Conservation (phyloP, 768 basidiomycete species). For the Paxillus involutus region DNA sequence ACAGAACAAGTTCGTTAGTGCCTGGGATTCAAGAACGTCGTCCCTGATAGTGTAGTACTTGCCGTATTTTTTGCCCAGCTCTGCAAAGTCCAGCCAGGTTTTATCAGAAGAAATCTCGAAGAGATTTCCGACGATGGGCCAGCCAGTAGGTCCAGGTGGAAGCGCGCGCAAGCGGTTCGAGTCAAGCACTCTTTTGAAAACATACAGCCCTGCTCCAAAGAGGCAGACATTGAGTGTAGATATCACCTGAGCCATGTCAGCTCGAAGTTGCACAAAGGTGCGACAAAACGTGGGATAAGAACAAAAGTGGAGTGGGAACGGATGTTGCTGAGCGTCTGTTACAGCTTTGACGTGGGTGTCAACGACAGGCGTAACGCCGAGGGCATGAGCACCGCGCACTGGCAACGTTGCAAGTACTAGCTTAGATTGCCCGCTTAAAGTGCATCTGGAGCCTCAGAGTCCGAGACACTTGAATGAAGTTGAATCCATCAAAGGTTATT, state of each 20-base stretch:
- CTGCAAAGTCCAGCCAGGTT: constrained; percentile 52
- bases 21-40: neutral
- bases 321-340: too few species aligned
- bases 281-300: too few species aligned
- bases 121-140: constrained; percentile 52
- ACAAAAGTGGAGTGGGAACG: too few species aligned
- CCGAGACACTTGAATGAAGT: too few species aligned
- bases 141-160: constrained; percentile 23
- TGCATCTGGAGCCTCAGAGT: too few species aligned
- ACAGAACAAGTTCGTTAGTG: constrained; percentile 12
- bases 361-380: too few species aligned
- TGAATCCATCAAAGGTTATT: too few species aligned
- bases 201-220: constrained; percentile 17
- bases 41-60: constrained; percentile 6
- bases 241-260: neutral
- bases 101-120: constrained; percentile 50
- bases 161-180: neutral
- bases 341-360: too few species aligned
- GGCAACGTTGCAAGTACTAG: too few species aligned
- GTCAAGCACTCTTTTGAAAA: neutral
- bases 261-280: neutral
- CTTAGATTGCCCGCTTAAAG: too few species aligned
- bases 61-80: constrained; percentile 56
- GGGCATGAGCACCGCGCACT: too few species aligned
- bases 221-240: constrained; percentile 5